Evolutionary conservation across 257 asterid species (phyloP), one percentile per base, ranked within the genome.

Genomic region (Plantago ovata): DNA sequence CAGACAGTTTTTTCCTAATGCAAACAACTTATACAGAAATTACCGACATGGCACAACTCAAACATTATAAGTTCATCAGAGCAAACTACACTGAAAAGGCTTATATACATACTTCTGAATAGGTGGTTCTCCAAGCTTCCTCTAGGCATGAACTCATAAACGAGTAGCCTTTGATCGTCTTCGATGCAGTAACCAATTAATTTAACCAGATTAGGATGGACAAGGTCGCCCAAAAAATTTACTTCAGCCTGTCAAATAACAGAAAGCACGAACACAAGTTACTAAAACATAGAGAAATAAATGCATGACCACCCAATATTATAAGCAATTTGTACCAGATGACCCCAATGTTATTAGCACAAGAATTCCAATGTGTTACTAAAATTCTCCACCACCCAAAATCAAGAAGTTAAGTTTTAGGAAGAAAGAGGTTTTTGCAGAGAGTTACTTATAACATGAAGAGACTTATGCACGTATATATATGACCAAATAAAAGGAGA

Each of bases 91-190:
- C 11, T 49, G 42, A 42, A 49, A 60, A 39, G 62, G 45, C 9
- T 56, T 38, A n/a, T 36, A 4, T 45, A 71, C 79, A 4, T 78
- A 81, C 89, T 78, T 71, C 89, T 65, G 63, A 81, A 81, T 24
- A 81, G 72, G 64, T 81, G 88, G 69, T 78, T 81, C 77, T 81
- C 88, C 72, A 81, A 78, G 75, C 86, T 80, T 74, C 86, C 86
- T 64, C 86, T 52, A 44, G 86, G 86, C 86, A 80, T 68, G 77
- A 77, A 80, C 66, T 80, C 86, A 13, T 80, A 80, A 53, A 72
- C 86, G 3, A 80, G 66, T 49, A 80, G 66, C 67, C 86, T 74
- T 63, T 80, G 86, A 61, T 80, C 83, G 42, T 80, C 83, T 67
- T 80, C 86, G 16, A 76, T 80, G 61, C 83, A 80, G 69, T 80